Evolutionary conservation across 768 basidiomycete genomes (phyloP).

Genomic region (Boletus insuetus): DNA sequence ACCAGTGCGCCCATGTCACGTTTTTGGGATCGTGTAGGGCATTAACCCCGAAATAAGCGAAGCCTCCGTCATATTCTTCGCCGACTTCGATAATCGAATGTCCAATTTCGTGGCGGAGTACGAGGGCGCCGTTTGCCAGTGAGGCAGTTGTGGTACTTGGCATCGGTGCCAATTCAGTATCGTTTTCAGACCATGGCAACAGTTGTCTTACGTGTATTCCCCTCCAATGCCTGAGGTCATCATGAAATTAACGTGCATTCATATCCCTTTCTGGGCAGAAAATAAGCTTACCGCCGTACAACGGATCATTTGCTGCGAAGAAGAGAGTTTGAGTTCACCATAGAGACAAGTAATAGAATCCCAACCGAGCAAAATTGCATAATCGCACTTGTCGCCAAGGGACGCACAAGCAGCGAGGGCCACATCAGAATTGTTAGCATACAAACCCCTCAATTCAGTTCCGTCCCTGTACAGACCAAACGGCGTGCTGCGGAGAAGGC

Average conservation of each 20-base stretch:
- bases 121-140: conserved; percentile 66
- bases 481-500: conserved; percentile 48
- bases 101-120: conserved; percentile 76
- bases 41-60: conserved; percentile 69
- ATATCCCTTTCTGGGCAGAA: background rate
- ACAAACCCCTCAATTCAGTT: conserved; percentile 72
- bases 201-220: conserved; percentile 62
- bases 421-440: conserved; percentile 63
- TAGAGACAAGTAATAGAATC: conserved; percentile 7
- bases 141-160: conserved; percentile 73
- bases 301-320: conserved; percentile 66
- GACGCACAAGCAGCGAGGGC: conserved; percentile 68
- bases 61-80: conserved; percentile 83
- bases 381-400: conserved; percentile 64
- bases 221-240: conserved; percentile 70
- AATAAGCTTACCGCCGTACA: conserved; percentile 62
- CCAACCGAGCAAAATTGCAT: conserved; percentile 70
- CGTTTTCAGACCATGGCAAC: background rate
- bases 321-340: conserved; percentile 3
- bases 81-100: conserved; percentile 79
- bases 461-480: conserved; percentile 78
- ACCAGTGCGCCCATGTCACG: conserved; percentile 73
- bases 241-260: background rate
- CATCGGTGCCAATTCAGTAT: background rate
- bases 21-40: conserved; percentile 44